Percentiles rank a stretch among this genome's conserved stretches.
phyloP scores from a whole-genome alignment of 2,329 filamentous ascomycete species.

The Sporothrix variecibatus region DNA sequence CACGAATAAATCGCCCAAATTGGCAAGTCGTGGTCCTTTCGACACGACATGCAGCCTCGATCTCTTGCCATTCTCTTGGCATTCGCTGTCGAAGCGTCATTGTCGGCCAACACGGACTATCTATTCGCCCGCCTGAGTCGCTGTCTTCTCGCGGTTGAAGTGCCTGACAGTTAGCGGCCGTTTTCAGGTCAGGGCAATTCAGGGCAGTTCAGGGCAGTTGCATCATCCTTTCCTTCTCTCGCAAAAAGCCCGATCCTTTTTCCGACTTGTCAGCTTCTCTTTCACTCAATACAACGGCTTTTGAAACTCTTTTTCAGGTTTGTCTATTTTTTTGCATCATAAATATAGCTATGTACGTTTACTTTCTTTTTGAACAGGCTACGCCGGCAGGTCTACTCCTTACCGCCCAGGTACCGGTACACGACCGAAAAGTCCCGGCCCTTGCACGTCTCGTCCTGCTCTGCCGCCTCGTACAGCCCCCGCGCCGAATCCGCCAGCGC shows the following conservation, averaged over 20 bases:
- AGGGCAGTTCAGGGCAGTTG: not conserved
- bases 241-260: not conserved
- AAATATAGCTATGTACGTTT: not conserved
- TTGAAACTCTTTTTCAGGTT: not conserved
- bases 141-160: not conserved
- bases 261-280: not conserved
- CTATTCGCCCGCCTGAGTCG: not conserved
- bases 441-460: slow-evolving; percentile 60
- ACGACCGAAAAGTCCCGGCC: slow-evolving; percentile 81
- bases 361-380: not conserved
- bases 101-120: slow-evolving; percentile 17
- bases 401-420: slow-evolving; percentile 68
- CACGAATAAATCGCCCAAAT: not conserved
- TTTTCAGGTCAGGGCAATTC: not conserved
- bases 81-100: not conserved
- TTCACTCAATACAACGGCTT: too few relatives aligned
- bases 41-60: not conserved
- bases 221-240: too few relatives aligned
- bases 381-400: slow-evolving; percentile 40
- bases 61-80: slow-evolving; percentile 6
- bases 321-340: slow-evolving; percentile 10
- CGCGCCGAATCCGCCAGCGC: slow-evolving; percentile 64
- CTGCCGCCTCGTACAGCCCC: slow-evolving; percentile 68
- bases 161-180: not conserved
- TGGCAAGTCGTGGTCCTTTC: not conserved